Evolutionary conservation across 2,329 filamentous ascomycete genomes (phyloP).

Genomic region (Ploettnerulaceae sp.): DNA sequence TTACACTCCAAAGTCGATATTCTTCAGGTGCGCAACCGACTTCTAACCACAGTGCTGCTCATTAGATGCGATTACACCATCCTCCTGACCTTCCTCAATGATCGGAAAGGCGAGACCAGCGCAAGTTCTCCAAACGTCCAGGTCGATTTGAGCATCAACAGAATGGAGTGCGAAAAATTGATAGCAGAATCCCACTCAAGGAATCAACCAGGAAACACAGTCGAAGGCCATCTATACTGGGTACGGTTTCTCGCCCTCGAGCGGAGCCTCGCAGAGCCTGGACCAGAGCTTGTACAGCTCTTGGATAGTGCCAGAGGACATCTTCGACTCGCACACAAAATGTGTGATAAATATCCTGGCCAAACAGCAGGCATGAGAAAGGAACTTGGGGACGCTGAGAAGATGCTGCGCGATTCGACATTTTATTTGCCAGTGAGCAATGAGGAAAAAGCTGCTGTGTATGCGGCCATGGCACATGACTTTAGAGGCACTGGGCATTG

Average conservation of each 20-base stretch:
- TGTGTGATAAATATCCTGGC: slow-evolving; percentile 24
- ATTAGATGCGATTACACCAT: slow-evolving; percentile 28
- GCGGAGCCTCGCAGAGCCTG: slow-evolving; percentile 18
- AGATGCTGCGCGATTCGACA: slow-evolving; percentile 41
- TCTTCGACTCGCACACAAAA: slow-evolving; percentile 19
- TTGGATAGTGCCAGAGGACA: slow-evolving; percentile 18
- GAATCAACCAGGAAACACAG: slow-evolving; percentile 18
- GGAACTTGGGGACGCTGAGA: slow-evolving; percentile 44
- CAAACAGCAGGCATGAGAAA: slow-evolving; percentile 22
- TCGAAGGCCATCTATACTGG: slow-evolving; percentile 27
- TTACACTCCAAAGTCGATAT: slow-evolving; percentile 31
- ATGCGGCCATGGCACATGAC: slow-evolving; percentile 47
- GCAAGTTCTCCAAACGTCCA: slow-evolving; percentile 11
- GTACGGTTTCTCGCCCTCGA: slow-evolving; percentile 25
- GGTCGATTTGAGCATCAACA: slow-evolving; percentile 23
- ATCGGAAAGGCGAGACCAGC: slow-evolving; percentile 13
- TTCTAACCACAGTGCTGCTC: slow-evolving; percentile 25
- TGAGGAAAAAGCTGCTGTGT: slow-evolving; percentile 47
- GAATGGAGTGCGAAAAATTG: slow-evolving; percentile 26
- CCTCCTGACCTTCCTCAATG: slow-evolving; percentile 22
- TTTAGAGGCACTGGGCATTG: slow-evolving; percentile 54
- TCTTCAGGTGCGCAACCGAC: slow-evolving; percentile 35
- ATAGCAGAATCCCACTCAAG: slow-evolving; percentile 21
- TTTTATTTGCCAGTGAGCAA: slow-evolving; percentile 47
- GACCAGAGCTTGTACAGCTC: slow-evolving; percentile 21